These are phyloP conservation scores for Cylindrotheca closterium DNA, from an alignment of 108 stramenopile genomes.

Conservation along the genomic window DNA sequence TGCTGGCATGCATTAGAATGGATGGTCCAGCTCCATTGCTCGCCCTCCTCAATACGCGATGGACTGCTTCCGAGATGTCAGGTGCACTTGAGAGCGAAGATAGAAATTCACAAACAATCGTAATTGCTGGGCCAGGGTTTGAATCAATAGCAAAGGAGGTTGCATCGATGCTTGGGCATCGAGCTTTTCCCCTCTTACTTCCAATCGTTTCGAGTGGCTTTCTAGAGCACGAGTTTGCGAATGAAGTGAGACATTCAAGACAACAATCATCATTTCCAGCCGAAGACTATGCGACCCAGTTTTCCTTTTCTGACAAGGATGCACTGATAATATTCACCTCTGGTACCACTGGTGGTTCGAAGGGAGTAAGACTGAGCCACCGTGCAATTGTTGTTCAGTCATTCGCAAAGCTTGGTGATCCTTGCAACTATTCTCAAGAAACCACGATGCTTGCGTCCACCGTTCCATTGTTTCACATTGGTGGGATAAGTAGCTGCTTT, in stretches of 20 bases:
- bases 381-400: constrained; percentile 71
- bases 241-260: no score
- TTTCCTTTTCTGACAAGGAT: no score
- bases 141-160: background rate
- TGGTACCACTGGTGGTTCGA: constrained; percentile 72
- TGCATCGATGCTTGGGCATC: background rate
- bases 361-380: constrained; percentile 80
- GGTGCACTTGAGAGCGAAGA: constrained; percentile 35
- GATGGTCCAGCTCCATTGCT: constrained; percentile 4
- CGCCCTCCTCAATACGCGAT: constrained; percentile 72
- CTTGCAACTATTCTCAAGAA: constrained; percentile 52
- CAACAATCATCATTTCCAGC: background rate
- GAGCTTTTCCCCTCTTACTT: no score
- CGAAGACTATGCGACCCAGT: background rate
- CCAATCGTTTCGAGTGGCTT: no score
- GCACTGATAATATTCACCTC: constrained; percentile 82
- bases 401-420: constrained; percentile 53
- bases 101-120: constrained; percentile 2
- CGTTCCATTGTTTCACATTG: constrained; percentile 93
- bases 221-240: no score
- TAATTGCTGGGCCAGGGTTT: constrained; percentile 3
- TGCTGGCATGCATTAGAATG: constrained; percentile 41
- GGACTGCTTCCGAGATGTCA: constrained; percentile 70
- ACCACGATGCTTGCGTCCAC: constrained; percentile 75
- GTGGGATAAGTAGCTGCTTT: constrained; percentile 78